Base-by-base conservation (phyloP, 441 rosid genomes). In the Populus hybrid region DNA sequence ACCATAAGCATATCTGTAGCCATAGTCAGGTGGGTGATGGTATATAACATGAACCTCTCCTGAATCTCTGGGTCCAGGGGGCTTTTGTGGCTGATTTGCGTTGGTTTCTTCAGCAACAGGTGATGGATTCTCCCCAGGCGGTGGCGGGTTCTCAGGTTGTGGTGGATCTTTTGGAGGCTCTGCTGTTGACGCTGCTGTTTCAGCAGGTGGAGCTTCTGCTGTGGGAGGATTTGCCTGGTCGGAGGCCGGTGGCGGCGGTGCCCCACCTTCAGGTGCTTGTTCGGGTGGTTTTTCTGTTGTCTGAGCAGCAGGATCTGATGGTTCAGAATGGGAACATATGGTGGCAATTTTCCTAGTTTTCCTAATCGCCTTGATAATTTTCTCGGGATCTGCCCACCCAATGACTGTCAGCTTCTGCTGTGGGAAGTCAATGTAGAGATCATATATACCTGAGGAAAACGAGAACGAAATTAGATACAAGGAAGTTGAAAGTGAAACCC, bases 361-460 rank as follows among this genome's bases (percentile, higher is more conserved):
- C 75, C 86, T 87, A 38, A 92, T 87, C 6, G 94, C 97, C 75
- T 88, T 89, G 26, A 92, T 80, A 36, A 90, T 84, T 80, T 76
- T 87, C 32, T 87, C 93, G 1, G 94, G 97, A 81, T 90, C 94
- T 0, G 90, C 93, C 93, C 94, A 88, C 42, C 97, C 94, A 12
- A 89, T 79, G 12, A 92, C 72, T 10, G 92, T 90, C 72, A 90
- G 70, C 81, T 90, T 92, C 80, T 92, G 94, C 69, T 92, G 88
- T 10, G 90, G 86, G 36, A 89, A 73, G 66, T 92, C 93, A 9
- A 88, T 84, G 78, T 81, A 78, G 75, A 86, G 79, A 77, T 92
- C 90, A 83, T 86, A 86, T 78, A 92, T 90, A 18, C 94, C 94
- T 90, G 87, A 34, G 63, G 34, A 28, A 74, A 71, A 78, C 18